Conservation (phyloP, 2,329 filamentous ascomycete genomes). For the Phyllosticta capitalensis region DNA sequence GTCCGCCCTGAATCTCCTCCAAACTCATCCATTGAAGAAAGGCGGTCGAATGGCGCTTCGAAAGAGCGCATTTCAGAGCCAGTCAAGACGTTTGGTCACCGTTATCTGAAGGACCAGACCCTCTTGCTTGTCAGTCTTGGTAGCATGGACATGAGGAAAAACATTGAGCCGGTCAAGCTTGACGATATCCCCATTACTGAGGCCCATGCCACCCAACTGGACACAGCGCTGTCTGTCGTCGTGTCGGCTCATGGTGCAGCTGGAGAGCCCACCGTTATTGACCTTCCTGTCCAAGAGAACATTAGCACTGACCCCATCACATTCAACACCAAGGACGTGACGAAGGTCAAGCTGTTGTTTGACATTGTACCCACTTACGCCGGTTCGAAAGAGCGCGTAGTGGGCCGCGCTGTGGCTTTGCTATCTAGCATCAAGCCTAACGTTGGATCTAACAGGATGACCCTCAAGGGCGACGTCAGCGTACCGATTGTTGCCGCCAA, state of each 20-base stretch:
- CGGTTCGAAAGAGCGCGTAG: constrained; percentile 66
- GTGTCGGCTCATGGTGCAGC: constrained; percentile 76
- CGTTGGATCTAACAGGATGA: constrained; percentile 79
- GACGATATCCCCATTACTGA: constrained; percentile 80
- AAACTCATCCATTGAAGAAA: constrained; percentile 47
- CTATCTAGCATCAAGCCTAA: constrained; percentile 77
- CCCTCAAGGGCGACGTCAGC: constrained; percentile 81
- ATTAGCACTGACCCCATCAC: constrained; percentile 88
- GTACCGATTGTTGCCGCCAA: constrained; percentile 81
- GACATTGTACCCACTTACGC: constrained; percentile 95
- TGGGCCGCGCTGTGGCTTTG: constrained; percentile 81
- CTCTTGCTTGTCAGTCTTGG: constrained; percentile 89
- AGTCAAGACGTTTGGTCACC: constrained; percentile 90
- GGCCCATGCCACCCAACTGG: constrained; percentile 85
- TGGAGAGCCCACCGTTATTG: constrained; percentile 81
- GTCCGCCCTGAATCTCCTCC: constrained; percentile 35
- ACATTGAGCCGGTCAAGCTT: constrained; percentile 68
- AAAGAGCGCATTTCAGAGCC: constrained; percentile 56
- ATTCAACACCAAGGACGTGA: constrained; percentile 69
- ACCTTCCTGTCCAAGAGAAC: constrained; percentile 87
- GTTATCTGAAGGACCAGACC: constrained; percentile 81
- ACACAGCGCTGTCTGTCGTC: constrained; percentile 86
- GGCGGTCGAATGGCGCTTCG: constrained; percentile 29
- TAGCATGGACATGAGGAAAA: constrained; percentile 87
- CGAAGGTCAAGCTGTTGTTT: constrained; percentile 81